phyloP scores from a whole-genome alignment of 192 early-diverging fungal genomes.

The Diversispora eburnea region DNA sequence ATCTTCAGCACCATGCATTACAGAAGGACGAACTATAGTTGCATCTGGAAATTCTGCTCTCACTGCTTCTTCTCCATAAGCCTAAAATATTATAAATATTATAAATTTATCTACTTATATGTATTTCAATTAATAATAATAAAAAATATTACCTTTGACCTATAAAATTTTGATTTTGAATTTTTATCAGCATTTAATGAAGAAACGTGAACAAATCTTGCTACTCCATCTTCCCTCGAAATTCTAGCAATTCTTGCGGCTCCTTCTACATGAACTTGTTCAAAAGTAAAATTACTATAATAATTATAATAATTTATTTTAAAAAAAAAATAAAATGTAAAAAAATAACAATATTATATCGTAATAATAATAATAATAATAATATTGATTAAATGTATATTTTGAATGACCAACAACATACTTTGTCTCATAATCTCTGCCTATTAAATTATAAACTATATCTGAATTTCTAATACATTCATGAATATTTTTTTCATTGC shows the following conservation, averaged over 20 bases:
- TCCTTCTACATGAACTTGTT: constrained; percentile 81
- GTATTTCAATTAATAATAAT: not conserved
- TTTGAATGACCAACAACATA: constrained; percentile 34
- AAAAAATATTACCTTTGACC: constrained; percentile 69
- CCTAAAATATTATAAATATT: constrained; percentile 42
- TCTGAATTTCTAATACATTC: constrained; percentile 91
- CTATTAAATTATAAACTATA: constrained; percentile 93
- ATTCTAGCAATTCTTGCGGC: constrained; percentile 78
- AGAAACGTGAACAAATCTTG: constrained; percentile 87
- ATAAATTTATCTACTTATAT: not conserved
- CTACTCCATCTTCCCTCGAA: constrained; percentile 73
- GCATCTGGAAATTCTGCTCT: constrained; percentile 86
- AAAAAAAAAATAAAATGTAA: not conserved
- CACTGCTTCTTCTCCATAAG: constrained; percentile 86
- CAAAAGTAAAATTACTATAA: constrained; percentile 83
- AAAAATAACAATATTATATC: not conserved
- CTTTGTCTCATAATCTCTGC: constrained; percentile 89
- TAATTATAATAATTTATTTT: constrained; percentile 30
- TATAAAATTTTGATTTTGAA: constrained; percentile 72
- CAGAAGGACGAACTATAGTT: constrained; percentile 88
- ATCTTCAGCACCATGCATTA: constrained; percentile 91
- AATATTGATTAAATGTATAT: not conserved
- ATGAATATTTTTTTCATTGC: constrained; percentile 78
- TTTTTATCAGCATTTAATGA: constrained; percentile 75
- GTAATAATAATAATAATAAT: no score